These are phyloP conservation scores for Aureobasidium vineae DNA, from an alignment of 2,329 filamentous ascomycete species.

Conservation along the genomic window DNA sequence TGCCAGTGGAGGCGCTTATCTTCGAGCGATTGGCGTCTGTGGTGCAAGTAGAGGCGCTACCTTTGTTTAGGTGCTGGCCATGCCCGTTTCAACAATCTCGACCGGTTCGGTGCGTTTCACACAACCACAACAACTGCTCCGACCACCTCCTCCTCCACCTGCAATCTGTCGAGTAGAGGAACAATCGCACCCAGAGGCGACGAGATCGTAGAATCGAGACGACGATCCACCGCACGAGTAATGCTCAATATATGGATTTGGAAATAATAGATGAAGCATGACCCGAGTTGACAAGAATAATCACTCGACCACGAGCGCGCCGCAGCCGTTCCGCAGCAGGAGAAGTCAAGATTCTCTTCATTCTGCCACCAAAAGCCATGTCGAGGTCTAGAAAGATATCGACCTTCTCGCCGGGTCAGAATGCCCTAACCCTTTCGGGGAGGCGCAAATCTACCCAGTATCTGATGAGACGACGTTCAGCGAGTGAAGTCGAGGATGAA, in stretches of 20 bases:
- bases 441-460: constrained; percentile 18
- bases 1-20: constrained; percentile 23
- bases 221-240: constrained; percentile 19
- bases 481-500: constrained; percentile 5
- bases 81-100: constrained; percentile 23
- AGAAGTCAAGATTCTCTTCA: not conserved
- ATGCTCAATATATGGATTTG: constrained; percentile 7
- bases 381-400: constrained; percentile 20
- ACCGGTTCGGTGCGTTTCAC: constrained; percentile 25
- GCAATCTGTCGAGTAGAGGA: constrained; percentile 3
- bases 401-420: constrained; percentile 11
- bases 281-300: constrained; percentile 11
- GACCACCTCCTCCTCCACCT: constrained; percentile 14
- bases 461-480: not conserved
- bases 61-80: constrained; percentile 18
- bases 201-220: constrained; percentile 14
- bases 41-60: constrained; percentile 22
- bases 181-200: constrained; percentile 11
- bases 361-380: constrained; percentile 19
- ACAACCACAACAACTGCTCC: constrained; percentile 26
- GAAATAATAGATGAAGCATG: constrained; percentile 18
- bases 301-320: not conserved
- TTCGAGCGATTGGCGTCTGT: constrained; percentile 21
- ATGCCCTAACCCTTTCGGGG: constrained; percentile 7
- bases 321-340: constrained; percentile 2